These are phyloP conservation scores for Decorospora gaudefroyi DNA, from an alignment of 2,329 filamentous ascomycete genomes.

Conservation along the genomic window DNA sequence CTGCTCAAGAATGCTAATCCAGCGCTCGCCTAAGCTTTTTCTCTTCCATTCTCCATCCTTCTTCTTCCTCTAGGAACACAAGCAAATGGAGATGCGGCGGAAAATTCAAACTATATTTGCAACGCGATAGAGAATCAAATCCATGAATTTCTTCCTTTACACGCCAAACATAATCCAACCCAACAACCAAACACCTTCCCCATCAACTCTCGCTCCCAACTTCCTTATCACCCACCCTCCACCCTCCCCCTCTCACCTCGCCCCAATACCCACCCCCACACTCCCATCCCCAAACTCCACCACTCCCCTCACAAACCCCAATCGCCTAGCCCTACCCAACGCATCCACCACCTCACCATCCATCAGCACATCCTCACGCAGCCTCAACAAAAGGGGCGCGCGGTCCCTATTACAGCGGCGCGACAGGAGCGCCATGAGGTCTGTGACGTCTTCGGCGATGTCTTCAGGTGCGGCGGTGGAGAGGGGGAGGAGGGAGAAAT, in stretches of 20 bases:
- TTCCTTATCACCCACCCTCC: too few relatives aligned
- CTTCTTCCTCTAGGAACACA: too few relatives aligned
- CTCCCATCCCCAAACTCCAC: neutral
- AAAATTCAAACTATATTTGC: too few relatives aligned
- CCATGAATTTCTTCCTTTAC: too few relatives aligned
- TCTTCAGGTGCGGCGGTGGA: constrained; percentile 9
- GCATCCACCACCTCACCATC: neutral
- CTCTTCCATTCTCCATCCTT: too few relatives aligned
- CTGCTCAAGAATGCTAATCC: constrained; percentile 45
- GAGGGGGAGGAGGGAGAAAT: neutral
- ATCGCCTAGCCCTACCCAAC: neutral
- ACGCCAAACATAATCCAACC: too few relatives aligned
- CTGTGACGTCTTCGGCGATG: constrained; percentile 22
- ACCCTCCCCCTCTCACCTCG: too few relatives aligned
- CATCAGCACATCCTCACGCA: neutral
- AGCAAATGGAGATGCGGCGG: too few relatives aligned
- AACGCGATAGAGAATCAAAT: too few relatives aligned
- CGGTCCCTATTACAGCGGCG: constrained; percentile 17
- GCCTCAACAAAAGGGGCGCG: constrained; percentile 8
- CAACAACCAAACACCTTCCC: too few relatives aligned
- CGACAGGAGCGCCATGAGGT: constrained; percentile 21
- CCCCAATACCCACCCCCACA: constrained; percentile 1
- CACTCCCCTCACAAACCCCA: neutral
- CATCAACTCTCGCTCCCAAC: too few relatives aligned
- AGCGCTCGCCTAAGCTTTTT: constrained; percentile 22